Evolutionary conservation across 75 land plant genomes (phyloP), one percentile per base, ranked within the genome.

Genomic region (Pseudotsuga menziesii): DNA sequence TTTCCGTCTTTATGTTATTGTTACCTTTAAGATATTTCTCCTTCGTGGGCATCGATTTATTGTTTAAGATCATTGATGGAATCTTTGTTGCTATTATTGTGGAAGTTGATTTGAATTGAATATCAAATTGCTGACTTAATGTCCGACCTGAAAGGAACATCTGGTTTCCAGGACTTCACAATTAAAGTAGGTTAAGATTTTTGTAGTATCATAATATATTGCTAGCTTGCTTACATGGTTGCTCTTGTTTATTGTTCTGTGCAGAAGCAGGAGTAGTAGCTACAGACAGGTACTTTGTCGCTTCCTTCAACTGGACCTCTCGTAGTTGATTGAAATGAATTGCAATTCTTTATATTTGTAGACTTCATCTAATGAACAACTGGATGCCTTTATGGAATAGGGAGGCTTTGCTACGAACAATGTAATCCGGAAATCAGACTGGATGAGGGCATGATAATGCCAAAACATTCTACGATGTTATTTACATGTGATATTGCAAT

Each of bases 221-320:
- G 11, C 32, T 63, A 39, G 44, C 29, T 35, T 5, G 41, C 72
- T 69, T 64, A 69, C 22, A n/a, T 41, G 16, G 11, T 39, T 20
- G 23, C 41, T 41, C 41, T 69, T 36, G 4, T 69, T 41, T 13
- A 41, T 61, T 69, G 72, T 69, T 69, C 54, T 69, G 0, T 69
- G 52, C 72, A 69, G 72, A 41, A 69, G 72, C 52, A 69, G 23
- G 72, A 69, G 13, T 41, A 69, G 13, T 41, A 11, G 14, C 72
- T 69, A 69, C 54, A n/a, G 52, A 69, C 52, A 69, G 54, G 72
- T 69, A 20, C n/a, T n/a, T 69, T 4, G 39, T 69, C 72, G 4
- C 41, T 39, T 39, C 7, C n/a, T 69, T 69, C 12, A 67, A 0
- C 36, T 39, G 44, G 44, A 39, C 22, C n/a, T 36, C 54, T 39